Percentiles rank a stretch among this genome's conserved stretches.
These are phyloP conservation scores for Colletotrichum shisoi DNA, from an alignment of 2,329 filamentous ascomycete genomes.

Conservation along the genomic window DNA sequence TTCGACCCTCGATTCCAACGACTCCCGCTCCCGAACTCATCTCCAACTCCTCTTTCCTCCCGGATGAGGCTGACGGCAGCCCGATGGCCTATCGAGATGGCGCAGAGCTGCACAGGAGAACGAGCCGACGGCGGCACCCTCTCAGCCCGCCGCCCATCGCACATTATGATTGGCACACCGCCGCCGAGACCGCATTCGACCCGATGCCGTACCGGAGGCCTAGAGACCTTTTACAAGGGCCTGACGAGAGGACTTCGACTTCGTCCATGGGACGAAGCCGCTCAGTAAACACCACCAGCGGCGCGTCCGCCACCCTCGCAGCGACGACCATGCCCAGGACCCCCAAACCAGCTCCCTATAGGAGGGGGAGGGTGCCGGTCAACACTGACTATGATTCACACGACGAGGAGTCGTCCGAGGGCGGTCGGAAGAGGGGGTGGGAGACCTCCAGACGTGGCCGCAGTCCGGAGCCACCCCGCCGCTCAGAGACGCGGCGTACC, in stretches of 20 bases:
- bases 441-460: conserved; percentile 43
- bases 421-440: conserved; percentile 44
- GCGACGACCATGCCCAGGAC: conserved; percentile 36
- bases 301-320: conserved; percentile 30
- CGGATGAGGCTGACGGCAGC: conserved; percentile 37
- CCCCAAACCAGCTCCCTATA: conserved; percentile 24
- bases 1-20: conserved; percentile 18
- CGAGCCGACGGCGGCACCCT: conserved; percentile 32
- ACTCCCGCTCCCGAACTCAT: conserved; percentile 10
- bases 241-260: conserved; percentile 47
- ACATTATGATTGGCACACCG: conserved; percentile 47
- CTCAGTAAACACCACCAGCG: conserved; percentile 28
- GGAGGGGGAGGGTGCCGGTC: conserved; percentile 34
- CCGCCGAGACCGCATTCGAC: conserved; percentile 44
- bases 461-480: conserved; percentile 50
- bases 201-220: conserved; percentile 49
- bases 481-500: conserved; percentile 47
- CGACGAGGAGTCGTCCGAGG: conserved; percentile 32
- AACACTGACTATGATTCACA: conserved; percentile 22
- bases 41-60: conserved; percentile 13
- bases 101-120: conserved; percentile 39
- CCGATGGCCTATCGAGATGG: conserved; percentile 41
- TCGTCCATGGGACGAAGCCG: conserved; percentile 43
- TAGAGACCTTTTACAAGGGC: conserved; percentile 45
- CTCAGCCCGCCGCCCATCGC: conserved; percentile 42